Evolutionary conservation across 768 basidiomycete species (phyloP), one percentile per base, ranked within the genome.

Genomic region (Roridomyces roridus): DNA sequence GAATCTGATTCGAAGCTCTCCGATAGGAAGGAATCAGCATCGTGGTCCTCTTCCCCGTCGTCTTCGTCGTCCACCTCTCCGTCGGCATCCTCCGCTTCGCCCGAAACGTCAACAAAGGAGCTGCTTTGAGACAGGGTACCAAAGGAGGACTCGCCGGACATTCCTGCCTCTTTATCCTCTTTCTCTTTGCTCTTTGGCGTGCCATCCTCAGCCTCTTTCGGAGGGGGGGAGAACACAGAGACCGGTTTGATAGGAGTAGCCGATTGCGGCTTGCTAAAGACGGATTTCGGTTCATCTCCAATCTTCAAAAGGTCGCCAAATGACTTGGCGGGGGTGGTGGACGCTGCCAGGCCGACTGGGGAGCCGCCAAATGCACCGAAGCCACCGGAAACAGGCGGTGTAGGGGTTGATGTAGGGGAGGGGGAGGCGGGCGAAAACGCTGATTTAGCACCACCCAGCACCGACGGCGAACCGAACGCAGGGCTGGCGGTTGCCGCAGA

Each of bases 241-340:
- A 51, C 29, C 21, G 51, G 59, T 28, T 57, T 63, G 15, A 46
- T 48, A 9, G 56, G 37, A 26, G 51, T 52, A 2, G 58, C 39
- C 21, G 67, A 68, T 10, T 66, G 58, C 7, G 68, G 59, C 29
- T 65, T 73, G 50, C 68, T 65, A 23, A 55, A 43, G 20, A 70
- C 67, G n/a, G n/a, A n/a, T n/a, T n/a, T n/a, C n/a, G n/a, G n/a
- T 18, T 66, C 66, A 41, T 71, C 74, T 40, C 65, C 74, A 15
- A 60, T 68, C 66, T 84, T 81, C 54, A 90, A 70, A 42, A 91
- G 65, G 25, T 90, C 85, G n/a, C 75, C 70, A 61, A 88, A 92
- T 0, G 89, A 83, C 61, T 80, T 82, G 31, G 74, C 72, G 1
- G 73, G 70, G 0, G 72, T 75, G 6, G 77, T 63, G 48, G 78